A percentile compares a stretch with the other conserved stretches of the same genome.
Evolutionary conservation across 345 rosid genomes (phyloP).

Genomic region (Kernera saxatilis): DNA sequence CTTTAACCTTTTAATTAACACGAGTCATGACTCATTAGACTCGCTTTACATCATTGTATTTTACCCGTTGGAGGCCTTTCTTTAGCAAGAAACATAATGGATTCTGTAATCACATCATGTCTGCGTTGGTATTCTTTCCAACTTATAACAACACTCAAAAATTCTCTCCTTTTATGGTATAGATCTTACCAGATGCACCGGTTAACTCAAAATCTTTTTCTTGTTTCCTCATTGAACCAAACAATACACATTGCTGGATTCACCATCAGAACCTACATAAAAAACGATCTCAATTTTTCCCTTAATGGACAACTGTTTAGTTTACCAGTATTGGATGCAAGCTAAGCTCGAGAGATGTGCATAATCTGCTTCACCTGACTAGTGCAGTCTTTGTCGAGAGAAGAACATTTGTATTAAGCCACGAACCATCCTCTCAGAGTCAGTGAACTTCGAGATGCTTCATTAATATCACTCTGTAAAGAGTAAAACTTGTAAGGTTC

Average conservation of each 20-base stretch:
- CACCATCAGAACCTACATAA: neutral
- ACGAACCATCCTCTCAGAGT: no score
- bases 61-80: neutral
- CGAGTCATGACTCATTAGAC: conserved; percentile 20
- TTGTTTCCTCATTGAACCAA: neutral
- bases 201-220: neutral
- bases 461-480: no score
- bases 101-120: conserved; percentile 2
- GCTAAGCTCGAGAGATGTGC: neutral
- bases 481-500: no score
- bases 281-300: neutral
- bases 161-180: neutral
- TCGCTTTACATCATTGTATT: conserved; percentile 22
- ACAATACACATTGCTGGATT: neutral
- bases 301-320: neutral
- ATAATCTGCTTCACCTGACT: no score
- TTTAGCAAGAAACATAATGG: neutral
- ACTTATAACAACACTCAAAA: neutral
- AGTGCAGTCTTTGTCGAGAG: no score
- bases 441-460: no score
- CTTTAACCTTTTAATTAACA: conserved; percentile 20
- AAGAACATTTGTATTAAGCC: neutral
- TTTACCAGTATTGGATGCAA: neutral
- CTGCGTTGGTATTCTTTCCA: conserved; percentile 15
- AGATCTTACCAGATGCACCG: neutral